Evolutionary conservation across 768 basidiomycete genomes (phyloP), one percentile per base, ranked within the genome.

Genomic region (Boletus rufocinnamomeus): DNA sequence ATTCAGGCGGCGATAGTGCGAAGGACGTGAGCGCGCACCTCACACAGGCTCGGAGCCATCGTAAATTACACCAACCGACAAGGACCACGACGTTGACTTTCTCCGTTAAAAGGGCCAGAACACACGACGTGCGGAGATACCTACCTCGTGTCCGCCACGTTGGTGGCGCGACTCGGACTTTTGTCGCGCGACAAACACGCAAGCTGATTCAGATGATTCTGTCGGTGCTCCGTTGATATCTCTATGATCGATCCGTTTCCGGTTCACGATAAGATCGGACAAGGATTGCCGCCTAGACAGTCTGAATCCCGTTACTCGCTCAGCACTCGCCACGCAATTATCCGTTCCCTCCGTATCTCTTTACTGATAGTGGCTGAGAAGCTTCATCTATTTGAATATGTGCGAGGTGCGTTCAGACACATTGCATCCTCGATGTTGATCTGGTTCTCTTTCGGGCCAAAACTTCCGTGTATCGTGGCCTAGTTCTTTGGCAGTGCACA

Each of bases 41-140:
- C 73, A 23, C 73, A 75, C 55, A 66, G 53, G 35, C 62, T 40
- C 28, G 68, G 55, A 47, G 68, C 56, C 72, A 73, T 73, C 52
- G 64, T 54, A 21, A 58, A 67, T 62, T 56, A 63, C 57, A 47
- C 48, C 35, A 30, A 57, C 55, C 10, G 25, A 56, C 27, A 28
- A 59, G 37, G 58, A 21, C 23, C n/a, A 30, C 58, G 35, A 64
- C 30, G 60, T 25, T 37, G 43, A 43, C 47, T 16, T 52, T 59
- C 45, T 40, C 30, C 38, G 66, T 60, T 56, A 48, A 48, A 58
- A 56, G 58, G 58, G 48, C 56, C 38, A 56, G 54, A 57, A 38
- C 45, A 35, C 50, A 54, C 52, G 52, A 58, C 50, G 52, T 35
- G 48, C 34, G 35, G 50, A 56, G 13, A 45, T 19, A 10, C 4